phyloP scores from a whole-genome alignment of 129 eudicot genomes.

The Oenanthe sinensis region DNA sequence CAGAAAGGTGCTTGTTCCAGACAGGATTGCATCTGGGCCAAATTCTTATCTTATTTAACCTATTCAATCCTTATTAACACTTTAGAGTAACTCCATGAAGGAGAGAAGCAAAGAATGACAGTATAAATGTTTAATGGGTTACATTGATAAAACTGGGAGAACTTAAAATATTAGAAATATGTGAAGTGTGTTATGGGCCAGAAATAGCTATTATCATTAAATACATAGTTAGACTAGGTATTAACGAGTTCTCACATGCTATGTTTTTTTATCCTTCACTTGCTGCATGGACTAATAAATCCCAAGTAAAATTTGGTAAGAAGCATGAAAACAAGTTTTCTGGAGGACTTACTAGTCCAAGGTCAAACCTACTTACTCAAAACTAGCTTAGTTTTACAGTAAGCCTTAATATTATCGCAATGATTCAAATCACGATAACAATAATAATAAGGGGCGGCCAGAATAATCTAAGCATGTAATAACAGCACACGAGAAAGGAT shows the following conservation, averaged over 20 bases:
- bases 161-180: not conserved
- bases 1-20: not conserved
- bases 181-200: not conserved
- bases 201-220: no score
- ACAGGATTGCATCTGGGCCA: not conserved
- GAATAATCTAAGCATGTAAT: not conserved
- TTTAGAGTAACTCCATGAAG: not conserved
- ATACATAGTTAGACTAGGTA: not conserved
- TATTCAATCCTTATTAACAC: not conserved
- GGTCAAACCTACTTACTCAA: not conserved
- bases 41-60: not conserved
- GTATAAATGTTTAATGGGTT: not conserved
- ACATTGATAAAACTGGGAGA: not conserved
- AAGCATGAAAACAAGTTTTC: not conserved
- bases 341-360: not conserved
- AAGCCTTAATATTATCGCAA: not conserved
- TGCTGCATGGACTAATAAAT: not conserved
- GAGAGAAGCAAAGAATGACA: not conserved
- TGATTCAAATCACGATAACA: not conserved
- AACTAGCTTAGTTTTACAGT: not conserved
- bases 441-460: not conserved
- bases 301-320: not conserved
- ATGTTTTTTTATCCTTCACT: not conserved
- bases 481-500: not conserved
- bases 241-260: not conserved